Conservation (phyloP, 306 rosid species). For the Rosa chinensis region DNA sequence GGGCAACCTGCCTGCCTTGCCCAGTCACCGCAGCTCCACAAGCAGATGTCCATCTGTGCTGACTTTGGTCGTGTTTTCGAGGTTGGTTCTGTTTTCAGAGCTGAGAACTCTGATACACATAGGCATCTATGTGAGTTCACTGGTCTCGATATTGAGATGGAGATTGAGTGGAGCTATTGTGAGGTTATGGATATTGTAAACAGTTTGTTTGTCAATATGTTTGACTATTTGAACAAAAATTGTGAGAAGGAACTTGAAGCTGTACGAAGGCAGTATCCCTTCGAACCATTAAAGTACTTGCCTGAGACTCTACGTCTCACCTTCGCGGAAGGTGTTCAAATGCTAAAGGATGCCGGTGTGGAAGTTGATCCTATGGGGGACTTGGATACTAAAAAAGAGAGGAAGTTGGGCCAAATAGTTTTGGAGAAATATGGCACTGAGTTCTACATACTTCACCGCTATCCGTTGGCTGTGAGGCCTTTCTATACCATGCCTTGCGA, state of each 20-base stretch:
- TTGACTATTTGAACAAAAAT: slow-evolving; percentile 60
- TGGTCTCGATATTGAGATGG: slow-evolving; percentile 93
- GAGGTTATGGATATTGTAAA: slow-evolving; percentile 91
- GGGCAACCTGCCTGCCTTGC: slow-evolving; percentile 87
- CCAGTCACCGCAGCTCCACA: slow-evolving; percentile 92
- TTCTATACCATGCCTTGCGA: slow-evolving; percentile 93
- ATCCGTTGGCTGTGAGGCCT: slow-evolving; percentile 80
- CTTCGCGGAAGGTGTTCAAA: slow-evolving; percentile 86
- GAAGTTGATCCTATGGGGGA: slow-evolving; percentile 87
- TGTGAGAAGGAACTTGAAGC: slow-evolving; percentile 79
- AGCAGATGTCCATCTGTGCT: slow-evolving; percentile 91
- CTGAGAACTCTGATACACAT: slow-evolving; percentile 82
- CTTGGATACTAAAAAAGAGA: slow-evolving; percentile 79
- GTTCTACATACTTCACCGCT: slow-evolving; percentile 83
- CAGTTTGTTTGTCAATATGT: slow-evolving; percentile 69
- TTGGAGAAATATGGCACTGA: slow-evolving; percentile 91
- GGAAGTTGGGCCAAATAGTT: slow-evolving; percentile 79
- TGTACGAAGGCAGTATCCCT: slow-evolving; percentile 69
- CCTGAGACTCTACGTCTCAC: slow-evolving; percentile 70
- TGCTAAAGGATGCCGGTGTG: slow-evolving; percentile 88
- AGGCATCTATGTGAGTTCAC: slow-evolving; percentile 89
- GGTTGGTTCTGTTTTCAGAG: slow-evolving; percentile 84
- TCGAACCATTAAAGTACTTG: slow-evolving; percentile 89
- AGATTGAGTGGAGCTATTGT: slow-evolving; percentile 64
- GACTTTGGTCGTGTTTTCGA: slow-evolving; percentile 82